Evolutionary conservation across 2,329 filamentous ascomycete species (phyloP).

Genomic region (Tolypocladium capitatum): DNA sequence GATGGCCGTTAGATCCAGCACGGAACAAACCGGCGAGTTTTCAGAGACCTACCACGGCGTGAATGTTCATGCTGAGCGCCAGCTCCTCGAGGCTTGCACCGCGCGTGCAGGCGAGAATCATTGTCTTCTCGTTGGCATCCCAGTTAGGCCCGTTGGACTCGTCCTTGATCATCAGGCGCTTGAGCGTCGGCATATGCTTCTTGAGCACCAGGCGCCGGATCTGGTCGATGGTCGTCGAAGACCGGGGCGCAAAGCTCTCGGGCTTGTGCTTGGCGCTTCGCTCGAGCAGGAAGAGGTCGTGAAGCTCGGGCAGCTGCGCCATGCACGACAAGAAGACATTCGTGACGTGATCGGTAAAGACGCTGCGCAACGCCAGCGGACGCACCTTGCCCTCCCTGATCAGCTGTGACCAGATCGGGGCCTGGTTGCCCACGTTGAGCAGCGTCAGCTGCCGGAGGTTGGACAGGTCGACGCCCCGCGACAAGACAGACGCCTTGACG

Average conservation of each 20-base stretch:
- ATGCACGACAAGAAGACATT: slow-evolving; percentile 39
- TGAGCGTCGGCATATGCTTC: slow-evolving; percentile 42
- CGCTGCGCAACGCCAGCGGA: slow-evolving; percentile 39
- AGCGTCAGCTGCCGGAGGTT: slow-evolving; percentile 44
- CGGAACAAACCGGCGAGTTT: background rate
- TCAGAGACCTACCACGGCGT: slow-evolving; percentile 37
- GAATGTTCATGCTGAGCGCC: slow-evolving; percentile 39
- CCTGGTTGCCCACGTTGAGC: slow-evolving; percentile 50
- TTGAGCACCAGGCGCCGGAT: slow-evolving; percentile 43
- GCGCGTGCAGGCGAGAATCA: slow-evolving; percentile 37
- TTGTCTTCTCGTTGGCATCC: slow-evolving; percentile 43
- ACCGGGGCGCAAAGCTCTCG: slow-evolving; percentile 37
- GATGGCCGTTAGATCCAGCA: background rate
- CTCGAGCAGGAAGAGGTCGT: slow-evolving; percentile 49
- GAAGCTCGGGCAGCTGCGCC: slow-evolving; percentile 35
- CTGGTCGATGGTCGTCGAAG: slow-evolving; percentile 38
- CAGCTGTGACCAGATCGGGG: slow-evolving; percentile 44
- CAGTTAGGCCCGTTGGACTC: slow-evolving; percentile 33
- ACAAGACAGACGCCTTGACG: slow-evolving; percentile 43
- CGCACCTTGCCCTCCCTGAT: slow-evolving; percentile 37
- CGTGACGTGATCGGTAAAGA: slow-evolving; percentile 52
- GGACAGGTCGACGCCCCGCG: slow-evolving; percentile 41
- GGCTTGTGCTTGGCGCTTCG: slow-evolving; percentile 35
- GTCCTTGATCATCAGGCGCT: slow-evolving; percentile 47
- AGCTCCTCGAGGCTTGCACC: slow-evolving; percentile 41